Evolutionary conservation across 2,329 filamentous ascomycete species (phyloP).

Genomic region (Scytalidium lignicola): DNA sequence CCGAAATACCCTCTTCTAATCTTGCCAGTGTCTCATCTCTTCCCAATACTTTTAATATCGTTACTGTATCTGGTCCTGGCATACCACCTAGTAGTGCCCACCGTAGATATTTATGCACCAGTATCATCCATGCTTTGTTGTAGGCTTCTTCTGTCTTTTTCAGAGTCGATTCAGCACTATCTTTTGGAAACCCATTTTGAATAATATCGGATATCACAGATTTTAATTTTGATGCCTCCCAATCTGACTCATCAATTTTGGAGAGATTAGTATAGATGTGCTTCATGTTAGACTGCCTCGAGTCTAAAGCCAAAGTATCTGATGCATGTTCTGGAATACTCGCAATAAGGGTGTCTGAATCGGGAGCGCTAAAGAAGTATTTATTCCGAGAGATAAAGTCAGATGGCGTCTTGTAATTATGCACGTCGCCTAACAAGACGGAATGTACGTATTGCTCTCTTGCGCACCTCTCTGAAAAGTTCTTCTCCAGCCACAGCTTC

Average conservation of each 20-base stretch:
- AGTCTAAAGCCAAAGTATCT: neutral
- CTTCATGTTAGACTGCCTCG: neutral
- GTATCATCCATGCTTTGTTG: slow-evolving; percentile 32
- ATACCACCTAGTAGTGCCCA: slow-evolving; percentile 48
- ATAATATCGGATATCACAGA: slow-evolving; percentile 3
- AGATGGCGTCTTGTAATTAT: slow-evolving; percentile 50
- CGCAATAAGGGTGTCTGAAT: slow-evolving; percentile 9
- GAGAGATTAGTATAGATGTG: neutral
- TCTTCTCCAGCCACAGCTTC: slow-evolving; percentile 15
- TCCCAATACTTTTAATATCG: slow-evolving; percentile 51
- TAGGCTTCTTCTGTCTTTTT: neutral
- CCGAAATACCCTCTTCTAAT: slow-evolving; percentile 13
- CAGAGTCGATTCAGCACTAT: slow-evolving; percentile 6
- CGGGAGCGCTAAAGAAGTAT: slow-evolving; percentile 49
- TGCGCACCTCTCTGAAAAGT: slow-evolving; percentile 19
- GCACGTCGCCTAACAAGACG: slow-evolving; percentile 48
- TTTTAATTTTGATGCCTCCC: neutral
- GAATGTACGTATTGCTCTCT: slow-evolving; percentile 42
- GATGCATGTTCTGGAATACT: slow-evolving; percentile 6
- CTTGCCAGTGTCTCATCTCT: slow-evolving; percentile 42
- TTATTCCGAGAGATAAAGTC: slow-evolving; percentile 51
- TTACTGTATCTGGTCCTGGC: slow-evolving; percentile 47
- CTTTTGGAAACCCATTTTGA: slow-evolving; percentile 2
- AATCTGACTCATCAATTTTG: neutral
- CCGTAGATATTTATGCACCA: slow-evolving; percentile 50